Evolutionary conservation across 2,329 filamentous ascomycete genomes (phyloP).

Genomic region (Colletotrichum abscissum): DNA sequence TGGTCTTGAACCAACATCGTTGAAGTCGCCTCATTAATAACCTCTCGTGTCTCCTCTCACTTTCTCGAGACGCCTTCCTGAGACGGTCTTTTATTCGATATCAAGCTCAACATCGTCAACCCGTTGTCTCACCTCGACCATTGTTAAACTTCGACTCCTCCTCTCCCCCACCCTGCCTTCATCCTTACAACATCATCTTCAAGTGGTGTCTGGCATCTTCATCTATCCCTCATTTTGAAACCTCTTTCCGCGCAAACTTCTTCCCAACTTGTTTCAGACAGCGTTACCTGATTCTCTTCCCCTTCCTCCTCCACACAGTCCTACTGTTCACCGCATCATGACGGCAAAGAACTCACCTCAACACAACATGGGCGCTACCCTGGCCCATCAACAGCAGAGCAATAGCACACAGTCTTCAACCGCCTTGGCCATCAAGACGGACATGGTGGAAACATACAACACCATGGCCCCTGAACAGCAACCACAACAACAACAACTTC

Average conservation of each 20-base stretch:
- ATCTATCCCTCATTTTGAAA: slow-evolving; percentile 11
- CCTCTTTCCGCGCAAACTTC: slow-evolving; percentile 15
- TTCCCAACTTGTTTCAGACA: slow-evolving; percentile 18
- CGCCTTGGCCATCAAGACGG: slow-evolving; percentile 8
- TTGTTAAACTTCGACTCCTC: slow-evolving; percentile 7
- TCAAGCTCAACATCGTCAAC: background rate
- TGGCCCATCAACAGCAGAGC: background rate
- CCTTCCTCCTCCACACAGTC: background rate
- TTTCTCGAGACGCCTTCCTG: background rate
- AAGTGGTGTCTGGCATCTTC: background rate
- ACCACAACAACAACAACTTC: background rate
- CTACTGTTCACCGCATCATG: slow-evolving; percentile 4
- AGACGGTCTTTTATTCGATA: slow-evolving; percentile 9
- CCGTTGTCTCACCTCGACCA: background rate
- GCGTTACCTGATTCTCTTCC: background rate
- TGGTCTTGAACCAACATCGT: slow-evolving; percentile 11
- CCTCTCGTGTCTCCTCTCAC: background rate
- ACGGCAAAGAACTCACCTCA: slow-evolving; percentile 11
- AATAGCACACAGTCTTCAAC: slow-evolving; percentile 16
- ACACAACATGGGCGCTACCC: slow-evolving; percentile 3
- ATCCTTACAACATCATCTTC: slow-evolving; percentile 3
- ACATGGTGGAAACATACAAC: slow-evolving; percentile 18
- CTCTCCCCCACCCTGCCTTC: background rate
- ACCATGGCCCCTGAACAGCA: slow-evolving; percentile 18
- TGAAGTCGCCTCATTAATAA: slow-evolving; percentile 26